These are phyloP conservation scores for Solanum corneliomulleri DNA, from an alignment of 257 asterid genomes.

Conservation along the genomic window DNA sequence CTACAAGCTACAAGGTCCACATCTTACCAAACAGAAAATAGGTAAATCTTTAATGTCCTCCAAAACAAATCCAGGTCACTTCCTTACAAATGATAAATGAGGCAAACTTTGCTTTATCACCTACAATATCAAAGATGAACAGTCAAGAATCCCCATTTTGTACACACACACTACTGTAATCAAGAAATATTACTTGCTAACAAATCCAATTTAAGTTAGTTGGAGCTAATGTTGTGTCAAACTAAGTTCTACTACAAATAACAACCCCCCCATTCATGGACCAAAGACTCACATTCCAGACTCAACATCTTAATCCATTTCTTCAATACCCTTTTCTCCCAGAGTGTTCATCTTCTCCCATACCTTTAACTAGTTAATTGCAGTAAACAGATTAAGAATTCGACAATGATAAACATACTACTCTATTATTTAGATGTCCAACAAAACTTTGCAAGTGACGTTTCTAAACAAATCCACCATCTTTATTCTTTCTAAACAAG, in stretches of 20 bases:
- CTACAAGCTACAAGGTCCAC: background rate
- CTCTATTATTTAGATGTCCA: background rate
- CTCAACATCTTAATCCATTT: background rate
- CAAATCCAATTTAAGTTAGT: background rate
- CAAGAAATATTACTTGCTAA: background rate
- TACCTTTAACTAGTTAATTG: background rate
- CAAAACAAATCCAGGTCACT: background rate
- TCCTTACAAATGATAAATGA: background rate
- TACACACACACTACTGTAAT: background rate
- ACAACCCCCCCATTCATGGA: background rate
- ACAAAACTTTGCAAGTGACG: background rate
- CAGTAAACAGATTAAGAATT: background rate
- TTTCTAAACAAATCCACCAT: background rate
- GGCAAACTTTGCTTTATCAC: conserved; percentile 6
- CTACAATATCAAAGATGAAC: conserved; percentile 6
- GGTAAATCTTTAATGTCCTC: background rate
- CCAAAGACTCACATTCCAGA: background rate
- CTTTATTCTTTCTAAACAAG: background rate
- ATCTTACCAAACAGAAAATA: background rate
- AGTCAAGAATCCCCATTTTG: background rate
- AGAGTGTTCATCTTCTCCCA: background rate
- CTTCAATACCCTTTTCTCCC: too few species aligned
- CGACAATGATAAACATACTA: background rate
- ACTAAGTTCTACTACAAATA: background rate
- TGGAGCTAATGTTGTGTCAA: background rate